Base-by-base conservation (phyloP, 1,284 basidiomycete genomes). In the Phenoliferia sp. region DNA sequence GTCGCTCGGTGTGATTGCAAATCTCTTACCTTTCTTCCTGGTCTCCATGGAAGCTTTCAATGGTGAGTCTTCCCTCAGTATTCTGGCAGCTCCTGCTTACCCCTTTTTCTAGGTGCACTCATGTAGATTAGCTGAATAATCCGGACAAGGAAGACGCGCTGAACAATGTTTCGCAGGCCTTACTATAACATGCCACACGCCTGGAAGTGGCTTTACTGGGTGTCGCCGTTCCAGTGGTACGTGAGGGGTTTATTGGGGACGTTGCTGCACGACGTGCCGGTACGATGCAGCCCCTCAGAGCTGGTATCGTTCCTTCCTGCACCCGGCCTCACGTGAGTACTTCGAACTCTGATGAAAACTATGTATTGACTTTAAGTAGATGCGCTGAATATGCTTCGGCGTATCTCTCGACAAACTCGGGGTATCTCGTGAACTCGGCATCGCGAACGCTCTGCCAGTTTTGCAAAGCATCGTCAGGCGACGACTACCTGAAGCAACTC, bases 361-460 rank as follows among this genome's bases (percentile, higher is more conserved):
- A 15, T 44, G 12, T 15, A 22, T 22, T 44, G 39, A 44, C 39
- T 22, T 22, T 12, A 44, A 44, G 15, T 52, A 68, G 66, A 3
- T 73, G 71, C 59, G 69, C 33, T 10, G 32, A n/a, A 1, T 73
- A 73, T 62, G n/a, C 54, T 12, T 36, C 35, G n/a, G 63, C 62
- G 15, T 73, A 75, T 39, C 68, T 75, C n/a, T 10, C 44, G 6
- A 80, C 79, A 3, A 84, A 85, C 72, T 87, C 87, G 1, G 94
- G 91, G 0, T 95, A 96, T 79, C 79, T 96, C 54, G 83, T 89
- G 72, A 89, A 94, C 78, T 84, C 85, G 0, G 80, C 82, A 60
- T 88, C 83, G 12, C 88, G 85, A 0, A 63, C 77, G 2, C 74
- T 75, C 5, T 94, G 91, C 78, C 82, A 82, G n/a, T 92, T 91